A percentile compares a stretch with the other conserved stretches of the same genome.
These are phyloP conservation scores for Madurella mycetomatis DNA, from an alignment of 2,329 filamentous ascomycete species.

Conservation along the genomic window DNA sequence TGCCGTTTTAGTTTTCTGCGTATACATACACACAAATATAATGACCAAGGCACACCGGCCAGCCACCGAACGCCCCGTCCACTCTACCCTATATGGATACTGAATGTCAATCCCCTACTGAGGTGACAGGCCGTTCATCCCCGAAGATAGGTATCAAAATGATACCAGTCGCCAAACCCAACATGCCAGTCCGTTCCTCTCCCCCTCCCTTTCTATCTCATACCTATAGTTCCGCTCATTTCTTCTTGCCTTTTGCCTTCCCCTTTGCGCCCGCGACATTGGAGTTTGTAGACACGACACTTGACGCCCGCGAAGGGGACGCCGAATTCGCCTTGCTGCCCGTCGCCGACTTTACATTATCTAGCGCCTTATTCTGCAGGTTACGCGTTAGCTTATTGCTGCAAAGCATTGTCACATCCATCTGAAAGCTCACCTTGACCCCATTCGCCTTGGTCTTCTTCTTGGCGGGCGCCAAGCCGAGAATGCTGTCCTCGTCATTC, in stretches of 20 bases:
- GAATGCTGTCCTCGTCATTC: constrained; percentile 75
- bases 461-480: constrained; percentile 80
- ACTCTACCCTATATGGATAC: too few species aligned
- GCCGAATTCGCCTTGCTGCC: constrained; percentile 72
- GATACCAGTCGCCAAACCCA: neutral
- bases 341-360: constrained; percentile 70
- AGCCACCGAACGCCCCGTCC: neutral
- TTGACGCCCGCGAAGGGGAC: constrained; percentile 78
- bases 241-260: constrained; percentile 52
- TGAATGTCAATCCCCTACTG: too few species aligned
- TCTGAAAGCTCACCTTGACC: constrained; percentile 63
- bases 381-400: constrained; percentile 4
- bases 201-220: neutral
- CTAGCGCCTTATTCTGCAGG: constrained; percentile 82
- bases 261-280: constrained; percentile 38
- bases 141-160: neutral
- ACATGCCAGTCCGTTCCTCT: constrained; percentile 7
- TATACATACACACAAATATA: too few species aligned
- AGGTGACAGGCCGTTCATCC: neutral
- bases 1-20: too few species aligned
- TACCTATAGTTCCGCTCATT: constrained; percentile 32
- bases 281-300: constrained; percentile 73
- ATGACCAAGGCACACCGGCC: neutral
- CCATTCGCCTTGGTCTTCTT: constrained; percentile 83
- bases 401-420: neutral